Evolutionary conservation across 1,284 basidiomycete genomes (phyloP).

Genomic region (Boletellus sp.): DNA sequence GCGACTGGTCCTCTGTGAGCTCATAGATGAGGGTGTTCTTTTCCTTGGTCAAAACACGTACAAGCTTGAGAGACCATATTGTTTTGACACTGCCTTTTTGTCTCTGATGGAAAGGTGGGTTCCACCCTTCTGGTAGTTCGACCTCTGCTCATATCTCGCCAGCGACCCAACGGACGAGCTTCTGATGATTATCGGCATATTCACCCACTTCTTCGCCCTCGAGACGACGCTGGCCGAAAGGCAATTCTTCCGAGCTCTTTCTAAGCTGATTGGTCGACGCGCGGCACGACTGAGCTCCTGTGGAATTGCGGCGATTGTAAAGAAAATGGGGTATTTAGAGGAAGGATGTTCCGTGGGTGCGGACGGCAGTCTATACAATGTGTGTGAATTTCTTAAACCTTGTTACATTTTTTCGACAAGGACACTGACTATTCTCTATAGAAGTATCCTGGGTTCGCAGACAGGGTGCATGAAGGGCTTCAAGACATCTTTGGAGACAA

Average conservation of each 20-base stretch:
- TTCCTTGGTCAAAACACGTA: slow-evolving; percentile 98
- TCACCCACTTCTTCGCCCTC: slow-evolving; percentile 91
- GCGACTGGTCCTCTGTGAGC: slow-evolving; percentile 89
- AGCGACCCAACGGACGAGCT: slow-evolving; percentile 98
- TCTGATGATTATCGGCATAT: slow-evolving; percentile 93
- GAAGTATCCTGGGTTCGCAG: slow-evolving; percentile 95
- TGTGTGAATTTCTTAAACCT: slow-evolving; percentile 37
- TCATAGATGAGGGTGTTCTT: slow-evolving; percentile 94
- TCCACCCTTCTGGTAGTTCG: not conserved
- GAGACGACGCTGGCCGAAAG: slow-evolving; percentile 93
- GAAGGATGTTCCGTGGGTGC: slow-evolving; percentile 88
- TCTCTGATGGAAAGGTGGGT: slow-evolving; percentile 89
- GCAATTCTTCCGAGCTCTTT: slow-evolving; percentile 91
- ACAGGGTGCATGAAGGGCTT: slow-evolving; percentile 85
- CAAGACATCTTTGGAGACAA: slow-evolving; percentile 92
- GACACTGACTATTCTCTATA: slow-evolving; percentile 31
- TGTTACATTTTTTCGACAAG: not conserved
- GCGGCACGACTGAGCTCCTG: slow-evolving; percentile 88
- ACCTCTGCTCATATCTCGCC: slow-evolving; percentile 10
- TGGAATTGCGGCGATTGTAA: slow-evolving; percentile 92
- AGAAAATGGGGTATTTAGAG: slow-evolving; percentile 88
- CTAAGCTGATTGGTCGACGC: slow-evolving; percentile 85
- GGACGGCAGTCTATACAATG: slow-evolving; percentile 91
- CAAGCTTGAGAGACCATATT: slow-evolving; percentile 92
- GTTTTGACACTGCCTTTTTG: slow-evolving; percentile 95